Evolutionary conservation across 371 early-diverging fungal species (phyloP).

Genomic region (Umbelopsis sp.): DNA sequence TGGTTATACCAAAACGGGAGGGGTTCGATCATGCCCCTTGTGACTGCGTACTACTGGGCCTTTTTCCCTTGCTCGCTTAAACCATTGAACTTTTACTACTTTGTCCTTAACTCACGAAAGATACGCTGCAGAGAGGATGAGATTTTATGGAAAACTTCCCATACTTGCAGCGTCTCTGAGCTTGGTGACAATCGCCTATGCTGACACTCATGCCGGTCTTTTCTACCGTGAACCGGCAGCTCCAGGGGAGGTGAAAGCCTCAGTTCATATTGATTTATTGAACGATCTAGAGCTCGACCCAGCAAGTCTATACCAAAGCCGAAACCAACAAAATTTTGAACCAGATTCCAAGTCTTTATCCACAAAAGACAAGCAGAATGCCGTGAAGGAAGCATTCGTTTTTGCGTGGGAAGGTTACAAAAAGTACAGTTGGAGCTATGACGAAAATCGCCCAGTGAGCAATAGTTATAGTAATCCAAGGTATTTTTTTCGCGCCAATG

Average conservation of each 20-base stretch:
- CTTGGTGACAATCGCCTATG: neutral
- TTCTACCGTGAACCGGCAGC: neutral
- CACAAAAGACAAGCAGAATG: slow-evolving; percentile 36
- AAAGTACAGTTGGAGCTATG: slow-evolving; percentile 61
- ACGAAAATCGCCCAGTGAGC: slow-evolving; percentile 57
- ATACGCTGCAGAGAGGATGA: neutral
- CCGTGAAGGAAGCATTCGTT: slow-evolving; percentile 54
- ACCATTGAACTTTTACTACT: neutral
- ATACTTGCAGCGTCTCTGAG: neutral
- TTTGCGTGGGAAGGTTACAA: slow-evolving; percentile 84
- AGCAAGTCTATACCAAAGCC: neutral
- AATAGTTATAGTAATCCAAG: slow-evolving; percentile 55
- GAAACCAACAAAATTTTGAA: neutral
- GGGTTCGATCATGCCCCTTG: neutral
- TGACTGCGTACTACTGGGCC: neutral
- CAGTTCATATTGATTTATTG: neutral
- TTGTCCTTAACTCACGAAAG: neutral
- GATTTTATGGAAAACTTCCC: neutral
- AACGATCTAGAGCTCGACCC: neutral
- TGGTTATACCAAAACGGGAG: neutral
- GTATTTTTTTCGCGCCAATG: slow-evolving; percentile 23
- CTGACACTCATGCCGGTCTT: neutral
- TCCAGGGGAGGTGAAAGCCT: neutral
- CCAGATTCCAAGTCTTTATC: neutral
- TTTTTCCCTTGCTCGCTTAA: neutral